Conservation (phyloP, 176 grass and related monocot species). For the Oryza brachyantha region DNA sequence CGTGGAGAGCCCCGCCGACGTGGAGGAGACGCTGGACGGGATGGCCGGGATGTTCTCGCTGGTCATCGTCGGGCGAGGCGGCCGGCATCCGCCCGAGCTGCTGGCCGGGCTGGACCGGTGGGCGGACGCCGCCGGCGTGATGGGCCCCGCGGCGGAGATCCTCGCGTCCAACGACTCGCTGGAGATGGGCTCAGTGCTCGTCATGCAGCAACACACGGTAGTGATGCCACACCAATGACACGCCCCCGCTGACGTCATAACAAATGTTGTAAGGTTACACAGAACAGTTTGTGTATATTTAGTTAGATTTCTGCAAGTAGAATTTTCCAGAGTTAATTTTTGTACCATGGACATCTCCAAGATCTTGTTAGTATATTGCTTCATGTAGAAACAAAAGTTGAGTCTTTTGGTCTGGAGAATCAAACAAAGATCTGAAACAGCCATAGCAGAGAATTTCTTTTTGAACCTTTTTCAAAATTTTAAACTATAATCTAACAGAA, state of each 20-base stretch:
- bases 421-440: background rate
- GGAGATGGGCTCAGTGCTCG: conserved; percentile 55
- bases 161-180: conserved; percentile 40
- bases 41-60: conserved; percentile 59
- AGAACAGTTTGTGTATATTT: conserved; percentile 43
- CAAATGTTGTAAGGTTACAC: background rate
- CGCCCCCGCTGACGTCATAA: background rate
- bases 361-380: background rate
- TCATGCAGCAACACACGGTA: conserved; percentile 57
- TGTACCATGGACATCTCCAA: background rate
- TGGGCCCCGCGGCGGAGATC: conserved; percentile 43
- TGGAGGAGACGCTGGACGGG: conserved; percentile 41
- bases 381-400: background rate
- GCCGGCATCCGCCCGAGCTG: conserved; percentile 35
- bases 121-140: conserved; percentile 35
- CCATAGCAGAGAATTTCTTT: too few species aligned
- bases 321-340: background rate
- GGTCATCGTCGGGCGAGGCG: conserved; percentile 39
- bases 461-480: too few species aligned
- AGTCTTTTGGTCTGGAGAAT: background rate
- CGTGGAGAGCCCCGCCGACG: conserved; percentile 41
- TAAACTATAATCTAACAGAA: too few species aligned
- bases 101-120: conserved; percentile 37
- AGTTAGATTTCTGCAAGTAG: conserved; percentile 34
- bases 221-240: background rate